A percentile compares a stretch with the other conserved stretches of the same genome.
These are phyloP conservation scores for Cocos nucifera DNA, from an alignment of 176 grass and related monocot genomes.

Conservation along the genomic window DNA sequence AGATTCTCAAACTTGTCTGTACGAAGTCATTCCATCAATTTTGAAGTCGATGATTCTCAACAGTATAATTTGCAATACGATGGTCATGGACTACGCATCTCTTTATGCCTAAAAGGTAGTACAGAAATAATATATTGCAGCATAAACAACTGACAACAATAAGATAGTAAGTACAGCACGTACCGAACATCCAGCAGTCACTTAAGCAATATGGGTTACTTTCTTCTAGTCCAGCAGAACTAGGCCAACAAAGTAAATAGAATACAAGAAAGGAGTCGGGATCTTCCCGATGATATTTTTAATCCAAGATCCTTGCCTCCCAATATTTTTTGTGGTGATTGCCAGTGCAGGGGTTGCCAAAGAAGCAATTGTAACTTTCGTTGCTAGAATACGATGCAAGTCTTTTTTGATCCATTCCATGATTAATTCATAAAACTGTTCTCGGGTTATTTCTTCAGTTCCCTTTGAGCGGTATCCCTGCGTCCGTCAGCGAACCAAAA, in stretches of 20 bases:
- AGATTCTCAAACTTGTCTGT: too few species aligned
- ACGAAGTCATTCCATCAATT: too few species aligned
- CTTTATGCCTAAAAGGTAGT: too few species aligned
- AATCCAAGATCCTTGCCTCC: conserved; percentile 32
- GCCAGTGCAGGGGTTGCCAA: conserved; percentile 46
- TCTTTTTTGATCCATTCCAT: conserved; percentile 48
- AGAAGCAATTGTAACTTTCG: conserved; percentile 42
- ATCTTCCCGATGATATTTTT: conserved; percentile 44
- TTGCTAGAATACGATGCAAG: conserved; percentile 32
- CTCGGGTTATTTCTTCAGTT: conserved; percentile 2
- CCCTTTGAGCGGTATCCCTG: conserved; percentile 5
- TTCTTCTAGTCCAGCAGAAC: conserved; percentile 31
- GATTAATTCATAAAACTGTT: conserved; percentile 39
- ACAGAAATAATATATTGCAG: too few species aligned
- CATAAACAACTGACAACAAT: too few species aligned
- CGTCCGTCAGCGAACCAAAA: neutral
- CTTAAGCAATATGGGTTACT: neutral
- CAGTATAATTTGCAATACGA: too few species aligned
- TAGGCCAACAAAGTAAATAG: conserved; percentile 47
- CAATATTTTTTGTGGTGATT: conserved; percentile 39
- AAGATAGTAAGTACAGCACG: too few species aligned
- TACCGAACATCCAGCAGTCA: too few species aligned
- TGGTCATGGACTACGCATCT: too few species aligned
- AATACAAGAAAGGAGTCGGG: conserved; percentile 45
- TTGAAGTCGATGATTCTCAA: too few species aligned